Percentiles rank a stretch among this genome's conserved stretches.
These are phyloP conservation scores for Clathrus columnatus DNA, from an alignment of 768 basidiomycete genomes.

Conservation along the genomic window DNA sequence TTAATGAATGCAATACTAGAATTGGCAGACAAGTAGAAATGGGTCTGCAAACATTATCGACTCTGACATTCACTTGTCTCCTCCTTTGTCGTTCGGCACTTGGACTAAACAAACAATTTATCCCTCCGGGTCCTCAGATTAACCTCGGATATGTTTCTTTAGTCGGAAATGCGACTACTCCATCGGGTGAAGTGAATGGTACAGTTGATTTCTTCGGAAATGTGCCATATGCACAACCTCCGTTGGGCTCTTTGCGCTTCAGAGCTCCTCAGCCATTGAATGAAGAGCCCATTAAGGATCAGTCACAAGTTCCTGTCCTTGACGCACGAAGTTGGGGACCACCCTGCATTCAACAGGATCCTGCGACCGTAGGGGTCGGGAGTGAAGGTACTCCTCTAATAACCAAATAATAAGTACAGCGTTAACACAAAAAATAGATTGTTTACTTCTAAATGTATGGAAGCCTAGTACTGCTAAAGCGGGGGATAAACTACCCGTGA, in stretches of 20 bases:
- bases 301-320: slow-evolving; percentile 17
- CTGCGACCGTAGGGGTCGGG: slow-evolving; percentile 37
- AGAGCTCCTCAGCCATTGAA: slow-evolving; percentile 29
- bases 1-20: too few species aligned
- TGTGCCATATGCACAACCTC: slow-evolving; percentile 49
- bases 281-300: slow-evolving; percentile 19
- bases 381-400: slow-evolving; percentile 28
- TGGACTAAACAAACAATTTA: background rate
- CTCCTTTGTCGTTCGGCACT: background rate
- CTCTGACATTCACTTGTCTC: background rate
- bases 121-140: slow-evolving; percentile 26
- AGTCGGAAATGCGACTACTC: slow-evolving; percentile 33
- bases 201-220: slow-evolving; percentile 38
- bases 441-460: slow-evolving; percentile 35
- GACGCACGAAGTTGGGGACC: slow-evolving; percentile 39
- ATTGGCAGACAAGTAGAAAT: too few species aligned
- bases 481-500: slow-evolving; percentile 30
- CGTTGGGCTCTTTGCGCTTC: slow-evolving; percentile 39
- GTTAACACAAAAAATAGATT: slow-evolving; percentile 24
- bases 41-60: background rate
- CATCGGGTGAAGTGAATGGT: slow-evolving; percentile 25
- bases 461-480: slow-evolving; percentile 30
- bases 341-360: slow-evolving; percentile 35
- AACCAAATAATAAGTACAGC: background rate
- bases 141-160: slow-evolving; percentile 33